phyloP scores from a whole-genome alignment of 1,284 basidiomycete genomes.

The Ustilago cynodontis region DNA sequence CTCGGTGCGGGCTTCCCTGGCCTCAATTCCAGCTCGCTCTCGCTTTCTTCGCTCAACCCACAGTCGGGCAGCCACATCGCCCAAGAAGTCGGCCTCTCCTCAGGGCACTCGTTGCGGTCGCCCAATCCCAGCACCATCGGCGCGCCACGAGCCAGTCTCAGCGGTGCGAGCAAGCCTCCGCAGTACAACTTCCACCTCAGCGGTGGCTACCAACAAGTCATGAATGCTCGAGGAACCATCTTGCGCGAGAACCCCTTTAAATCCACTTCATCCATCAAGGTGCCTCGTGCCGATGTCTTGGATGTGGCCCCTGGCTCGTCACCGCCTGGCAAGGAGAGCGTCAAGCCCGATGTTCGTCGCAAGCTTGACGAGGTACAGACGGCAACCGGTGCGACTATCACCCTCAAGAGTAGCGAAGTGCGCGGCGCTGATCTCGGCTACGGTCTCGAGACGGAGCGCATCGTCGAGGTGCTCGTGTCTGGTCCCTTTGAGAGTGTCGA shows the following conservation, averaged over 20 bases:
- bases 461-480: constrained; percentile 90
- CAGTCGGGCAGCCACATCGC: constrained; percentile 42
- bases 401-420: constrained; percentile 74
- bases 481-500: constrained; percentile 89
- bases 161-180: constrained; percentile 36
- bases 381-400: constrained; percentile 86
- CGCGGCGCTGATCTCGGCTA: constrained; percentile 64
- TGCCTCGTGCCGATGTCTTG: constrained; percentile 90
- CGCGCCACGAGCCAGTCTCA: constrained; percentile 31
- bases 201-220: constrained; percentile 91
- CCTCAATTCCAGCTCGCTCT: constrained; percentile 49
- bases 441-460: constrained; percentile 90
- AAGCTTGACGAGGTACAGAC: constrained; percentile 92
- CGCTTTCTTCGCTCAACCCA: constrained; percentile 54
- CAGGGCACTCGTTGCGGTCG: constrained; percentile 32
- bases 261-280: constrained; percentile 86
- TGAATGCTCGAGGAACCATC: constrained; percentile 87
- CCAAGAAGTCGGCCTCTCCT: constrained; percentile 40
- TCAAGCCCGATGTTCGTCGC: constrained; percentile 87
- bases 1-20: constrained; percentile 46
- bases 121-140: constrained; percentile 18
- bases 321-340: constrained; percentile 71
- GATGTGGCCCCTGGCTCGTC: constrained; percentile 39
- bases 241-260: constrained; percentile 89
- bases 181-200: constrained; percentile 84